Base-by-base conservation (phyloP, 768 basidiomycete genomes). In the Mycena indigotica region DNA sequence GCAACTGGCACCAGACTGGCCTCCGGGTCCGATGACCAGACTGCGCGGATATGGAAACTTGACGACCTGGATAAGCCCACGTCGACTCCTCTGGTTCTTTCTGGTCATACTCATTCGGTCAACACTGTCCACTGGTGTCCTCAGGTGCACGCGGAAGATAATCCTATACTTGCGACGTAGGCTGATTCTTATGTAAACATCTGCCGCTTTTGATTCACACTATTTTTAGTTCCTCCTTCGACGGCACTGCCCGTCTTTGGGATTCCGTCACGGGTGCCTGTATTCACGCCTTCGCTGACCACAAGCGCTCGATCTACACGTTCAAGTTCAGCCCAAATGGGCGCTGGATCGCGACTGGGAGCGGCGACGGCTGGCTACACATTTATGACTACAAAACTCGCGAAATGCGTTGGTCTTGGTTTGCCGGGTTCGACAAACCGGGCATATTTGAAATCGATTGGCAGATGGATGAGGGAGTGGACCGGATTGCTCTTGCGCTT, bases 11-110 rank as follows among this genome's bases (percentile, higher is more conserved):
- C 87, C 28, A 80, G 82, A 40, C 67, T 94, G 41, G 90, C 89
- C 13, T 89, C 90, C 5, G 91, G 90, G 69, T 90, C 92, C 0
- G 92, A 94, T 65, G 92, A 94, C 61, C 75, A 76, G 60, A 91
- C 89, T 0, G 86, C 88, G 21, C 84, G 88, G 30, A 81, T 93
- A 65, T 94, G 91, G 91, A 80, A 82, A 53, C 72, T 89, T 50
- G 81, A 82, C 52, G 77, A 79, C 51, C 62, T 72, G 10, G 61
- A 66, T 4, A 5, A 26, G 23, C 25, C 46, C 35, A 65, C 73
- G 6, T 59, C 65, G 24, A 77, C 81, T 28, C 69, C 71, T 5
- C 65, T 81, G 12, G 70, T 85, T 5, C 73, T 93, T 29, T 72
- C 75, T 40, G 91, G 91, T 2, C 91, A 93, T 68, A 77, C 70